A percentile compares a stretch with the other conserved stretches of the same genome.
phyloP scores from a whole-genome alignment of 2,329 filamentous ascomycete species.

The Beauveria asiatica region DNA sequence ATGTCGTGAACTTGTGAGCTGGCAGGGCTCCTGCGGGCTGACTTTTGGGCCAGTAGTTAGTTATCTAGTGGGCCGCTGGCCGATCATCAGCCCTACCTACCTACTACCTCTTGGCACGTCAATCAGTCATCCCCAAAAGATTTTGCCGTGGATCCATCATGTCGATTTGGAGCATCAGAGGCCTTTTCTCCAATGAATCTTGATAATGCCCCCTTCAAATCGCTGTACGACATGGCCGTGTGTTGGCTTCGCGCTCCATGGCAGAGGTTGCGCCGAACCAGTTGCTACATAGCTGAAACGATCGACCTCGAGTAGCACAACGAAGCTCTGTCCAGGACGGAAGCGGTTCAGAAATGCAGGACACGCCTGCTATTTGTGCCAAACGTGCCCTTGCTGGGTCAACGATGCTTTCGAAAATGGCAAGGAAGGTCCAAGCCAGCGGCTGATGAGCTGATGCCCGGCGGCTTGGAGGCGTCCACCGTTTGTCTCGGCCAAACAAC shows the following conservation, averaged over 20 bases:
- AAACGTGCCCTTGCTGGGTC: neutral
- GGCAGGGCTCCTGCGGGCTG: neutral
- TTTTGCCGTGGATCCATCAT: neutral
- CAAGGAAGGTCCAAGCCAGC: neutral
- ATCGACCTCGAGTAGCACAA: neutral
- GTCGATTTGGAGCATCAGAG: neutral
- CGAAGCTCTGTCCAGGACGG: neutral
- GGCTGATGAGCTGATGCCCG: neutral
- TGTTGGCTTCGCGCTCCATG: neutral
- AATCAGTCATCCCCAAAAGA: neutral
- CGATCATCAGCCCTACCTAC: neutral
- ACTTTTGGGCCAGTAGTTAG: neutral
- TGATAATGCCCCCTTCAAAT: neutral
- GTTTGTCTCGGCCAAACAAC: neutral
- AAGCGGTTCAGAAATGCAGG: neutral
- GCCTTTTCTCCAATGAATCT: too few relatives aligned
- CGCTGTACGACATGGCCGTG: neutral
- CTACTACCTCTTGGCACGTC: neutral
- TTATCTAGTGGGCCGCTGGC: neutral
- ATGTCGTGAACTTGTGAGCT: neutral
- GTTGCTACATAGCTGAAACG: neutral
- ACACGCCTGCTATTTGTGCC: neutral
- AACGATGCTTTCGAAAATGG: neutral
- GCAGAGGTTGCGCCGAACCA: neutral
- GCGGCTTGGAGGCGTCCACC: neutral